Conservation (phyloP, 441 rosid genomes). For the Erysimum cheiri region DNA sequence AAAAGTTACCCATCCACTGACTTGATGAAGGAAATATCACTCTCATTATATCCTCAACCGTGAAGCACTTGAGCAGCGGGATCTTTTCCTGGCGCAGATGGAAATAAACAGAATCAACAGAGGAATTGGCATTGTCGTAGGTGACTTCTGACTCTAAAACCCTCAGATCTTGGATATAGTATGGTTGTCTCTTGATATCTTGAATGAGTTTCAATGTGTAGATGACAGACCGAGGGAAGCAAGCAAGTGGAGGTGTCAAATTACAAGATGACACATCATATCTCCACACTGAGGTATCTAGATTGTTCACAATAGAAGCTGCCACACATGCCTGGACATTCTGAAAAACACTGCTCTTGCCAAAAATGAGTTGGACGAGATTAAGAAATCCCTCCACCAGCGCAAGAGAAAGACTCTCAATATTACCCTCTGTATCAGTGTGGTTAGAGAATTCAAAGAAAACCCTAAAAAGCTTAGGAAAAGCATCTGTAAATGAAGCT, state of each 20-base stretch:
- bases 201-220: slow-evolving; percentile 73
- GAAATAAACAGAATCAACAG: slow-evolving; percentile 58
- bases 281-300: slow-evolving; percentile 86
- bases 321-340: slow-evolving; percentile 82
- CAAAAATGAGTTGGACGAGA: slow-evolving; percentile 77
- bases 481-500: slow-evolving; percentile 71
- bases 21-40: slow-evolving; percentile 79
- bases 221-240: slow-evolving; percentile 80
- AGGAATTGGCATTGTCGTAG: slow-evolving; percentile 46
- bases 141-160: slow-evolving; percentile 53
- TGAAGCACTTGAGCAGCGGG: slow-evolving; percentile 74
- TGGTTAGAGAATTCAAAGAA: slow-evolving; percentile 72
- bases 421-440: slow-evolving; percentile 72
- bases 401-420: slow-evolving; percentile 74
- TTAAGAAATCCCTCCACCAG: slow-evolving; percentile 90
- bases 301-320: slow-evolving; percentile 75
- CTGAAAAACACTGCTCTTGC: slow-evolving; percentile 66
- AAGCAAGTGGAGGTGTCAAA: slow-evolving; percentile 72
- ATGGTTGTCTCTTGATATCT: slow-evolving; percentile 73
- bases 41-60: slow-evolving; percentile 68
- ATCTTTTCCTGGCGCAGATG: slow-evolving; percentile 63
- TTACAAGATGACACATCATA: slow-evolving; percentile 61
- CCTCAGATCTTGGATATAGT: slow-evolving; percentile 61
- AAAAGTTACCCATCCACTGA: slow-evolving; percentile 88
- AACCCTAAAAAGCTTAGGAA: slow-evolving; percentile 69